Conservation (phyloP, 2,329 filamentous ascomycete species). For the Colletotrichum destructivum region DNA sequence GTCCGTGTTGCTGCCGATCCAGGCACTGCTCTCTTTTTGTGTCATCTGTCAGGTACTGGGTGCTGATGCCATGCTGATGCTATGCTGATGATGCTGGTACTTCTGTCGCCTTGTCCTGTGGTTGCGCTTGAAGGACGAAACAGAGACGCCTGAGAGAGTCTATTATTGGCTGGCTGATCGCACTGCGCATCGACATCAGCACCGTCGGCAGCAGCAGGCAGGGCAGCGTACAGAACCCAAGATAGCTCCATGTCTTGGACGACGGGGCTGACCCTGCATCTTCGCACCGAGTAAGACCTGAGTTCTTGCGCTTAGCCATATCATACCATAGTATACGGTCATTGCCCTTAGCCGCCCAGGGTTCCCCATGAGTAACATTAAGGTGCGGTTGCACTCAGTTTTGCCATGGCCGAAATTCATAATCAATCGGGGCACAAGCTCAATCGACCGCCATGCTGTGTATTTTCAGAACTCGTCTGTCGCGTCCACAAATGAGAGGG, state of each 20-base stretch:
- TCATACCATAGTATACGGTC: slow-evolving; percentile 5
- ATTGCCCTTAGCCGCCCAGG: slow-evolving; percentile 11
- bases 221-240: slow-evolving; percentile 29
- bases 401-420: slow-evolving; percentile 23
- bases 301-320: slow-evolving; percentile 31
- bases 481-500: slow-evolving; percentile 24
- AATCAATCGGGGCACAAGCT: slow-evolving; percentile 1
- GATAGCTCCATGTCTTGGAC: slow-evolving; percentile 39
- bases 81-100: slow-evolving; percentile 4
- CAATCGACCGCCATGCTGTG: background rate
- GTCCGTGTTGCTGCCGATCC: slow-evolving; percentile 9
- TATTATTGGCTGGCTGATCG: slow-evolving; percentile 41
- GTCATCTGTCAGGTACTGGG: slow-evolving; percentile 23
- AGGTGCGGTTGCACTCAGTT: slow-evolving; percentile 14
- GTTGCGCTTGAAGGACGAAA: slow-evolving; percentile 33
- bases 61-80: slow-evolving; percentile 7
- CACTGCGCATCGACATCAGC: slow-evolving; percentile 31
- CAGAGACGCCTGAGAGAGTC: slow-evolving; percentile 31
- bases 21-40: slow-evolving; percentile 1
- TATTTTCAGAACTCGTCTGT: slow-evolving; percentile 22
- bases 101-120: slow-evolving; percentile 27
- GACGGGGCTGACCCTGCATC: slow-evolving; percentile 37
- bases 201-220: slow-evolving; percentile 8
- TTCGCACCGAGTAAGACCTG: slow-evolving; percentile 25
- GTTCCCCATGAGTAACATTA: slow-evolving; percentile 19